Evolutionary conservation across 2,329 filamentous ascomycete species (phyloP).

Genomic region (Mollisia scopiformis): DNA sequence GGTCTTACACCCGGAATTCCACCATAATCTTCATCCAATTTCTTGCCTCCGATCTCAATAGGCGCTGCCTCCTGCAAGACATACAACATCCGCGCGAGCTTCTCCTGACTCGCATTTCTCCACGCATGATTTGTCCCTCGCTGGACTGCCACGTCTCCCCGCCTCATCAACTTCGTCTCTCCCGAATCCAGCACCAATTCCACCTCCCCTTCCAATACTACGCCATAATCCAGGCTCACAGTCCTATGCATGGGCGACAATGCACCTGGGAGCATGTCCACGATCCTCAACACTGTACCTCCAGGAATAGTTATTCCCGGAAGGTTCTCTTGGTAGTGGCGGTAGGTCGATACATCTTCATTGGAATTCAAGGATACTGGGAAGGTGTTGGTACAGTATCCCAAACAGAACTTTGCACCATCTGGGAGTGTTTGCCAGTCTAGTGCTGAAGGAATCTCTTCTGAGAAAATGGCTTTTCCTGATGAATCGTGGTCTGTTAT

Average conservation of each 20-base stretch:
- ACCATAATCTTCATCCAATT: conserved; percentile 25
- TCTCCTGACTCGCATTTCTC: conserved; percentile 28
- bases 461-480: conserved; percentile 28
- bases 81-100: conserved; percentile 32
- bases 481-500: conserved; percentile 28
- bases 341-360: conserved; percentile 15
- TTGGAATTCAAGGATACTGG: conserved; percentile 22
- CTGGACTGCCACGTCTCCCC: conserved; percentile 29
- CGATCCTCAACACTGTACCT: conserved; percentile 26
- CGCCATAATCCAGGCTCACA: conserved; percentile 30
- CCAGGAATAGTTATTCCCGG: conserved; percentile 28
- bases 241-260: conserved; percentile 32
- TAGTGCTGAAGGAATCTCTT: conserved; percentile 16
- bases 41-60: conserved; percentile 20
- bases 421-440: conserved; percentile 22
- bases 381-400: conserved; percentile 27
- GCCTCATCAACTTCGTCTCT: conserved; percentile 21
- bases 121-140: conserved; percentile 33
- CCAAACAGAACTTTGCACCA: conserved; percentile 23
- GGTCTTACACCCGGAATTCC: background rate
- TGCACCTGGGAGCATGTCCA: conserved; percentile 29
- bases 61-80: conserved; percentile 22
- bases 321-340: conserved; percentile 18
- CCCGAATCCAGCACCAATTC: conserved; percentile 31
- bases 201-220: conserved; percentile 31